Conservation (phyloP, 139 green algal genomes). For the Zygnema circumcarinatum region DNA sequence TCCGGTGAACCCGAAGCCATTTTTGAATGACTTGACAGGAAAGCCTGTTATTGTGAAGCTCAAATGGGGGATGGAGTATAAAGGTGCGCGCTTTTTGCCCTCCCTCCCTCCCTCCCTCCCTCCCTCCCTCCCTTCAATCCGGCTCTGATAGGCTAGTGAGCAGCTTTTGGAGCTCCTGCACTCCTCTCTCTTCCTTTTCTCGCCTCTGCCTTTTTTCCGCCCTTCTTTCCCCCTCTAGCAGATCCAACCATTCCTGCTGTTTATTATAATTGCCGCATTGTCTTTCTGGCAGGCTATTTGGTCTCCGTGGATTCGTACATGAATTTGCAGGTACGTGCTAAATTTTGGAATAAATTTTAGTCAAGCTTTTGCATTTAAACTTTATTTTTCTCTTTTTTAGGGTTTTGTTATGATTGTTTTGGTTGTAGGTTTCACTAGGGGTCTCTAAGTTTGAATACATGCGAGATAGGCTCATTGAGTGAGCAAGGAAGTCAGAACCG, state of each 20-base stretch:
- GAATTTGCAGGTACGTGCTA: conserved; percentile 75
- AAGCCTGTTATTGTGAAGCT: conserved; percentile 96
- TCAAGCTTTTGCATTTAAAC: conserved; percentile 53
- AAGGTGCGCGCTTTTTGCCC: conserved; percentile 63
- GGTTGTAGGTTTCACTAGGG: no score
- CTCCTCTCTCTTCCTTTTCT: conserved; percentile 15
- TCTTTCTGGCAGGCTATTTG: conserved; percentile 75
- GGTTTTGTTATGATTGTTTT: no score
- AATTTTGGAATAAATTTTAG: conserved; percentile 56
- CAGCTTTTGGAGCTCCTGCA: conserved; percentile 3
- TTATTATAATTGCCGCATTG: background rate
- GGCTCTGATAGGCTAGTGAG: background rate
- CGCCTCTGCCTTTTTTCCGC: background rate
- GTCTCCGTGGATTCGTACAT: conserved; percentile 94
- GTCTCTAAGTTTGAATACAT: no score
- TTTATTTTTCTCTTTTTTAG: conserved; percentile 31
- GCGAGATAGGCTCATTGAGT: no score
- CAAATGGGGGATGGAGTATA: conserved; percentile 99
- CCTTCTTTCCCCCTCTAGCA: background rate
- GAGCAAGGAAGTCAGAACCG: no score
- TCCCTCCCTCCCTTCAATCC: conserved; percentile 23
- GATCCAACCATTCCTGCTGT: background rate
- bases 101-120: conserved; percentile 12
- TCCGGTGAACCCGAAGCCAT: conserved; percentile 97
- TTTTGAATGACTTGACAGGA: conserved; percentile 93